Evolutionary conservation across 2,329 filamentous ascomycete genomes (phyloP).

Genomic region (Diaporthe batatas): DNA sequence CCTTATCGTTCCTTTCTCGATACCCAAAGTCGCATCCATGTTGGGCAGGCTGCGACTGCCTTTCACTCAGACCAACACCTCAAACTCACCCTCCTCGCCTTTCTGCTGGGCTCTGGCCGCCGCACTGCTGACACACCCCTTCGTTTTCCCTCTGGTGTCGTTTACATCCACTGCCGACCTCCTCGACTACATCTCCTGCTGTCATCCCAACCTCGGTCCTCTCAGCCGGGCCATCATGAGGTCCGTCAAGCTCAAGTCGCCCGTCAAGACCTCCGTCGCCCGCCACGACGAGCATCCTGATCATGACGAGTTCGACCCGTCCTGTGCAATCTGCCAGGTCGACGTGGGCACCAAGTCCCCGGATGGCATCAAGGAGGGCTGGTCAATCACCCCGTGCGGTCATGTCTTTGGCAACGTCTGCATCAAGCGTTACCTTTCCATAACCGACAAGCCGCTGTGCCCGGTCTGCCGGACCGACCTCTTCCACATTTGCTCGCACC

Average conservation of each 20-base stretch:
- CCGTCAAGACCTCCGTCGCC: conserved; percentile 40
- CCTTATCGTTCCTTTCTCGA: conserved; percentile 10
- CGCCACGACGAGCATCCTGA: conserved; percentile 39
- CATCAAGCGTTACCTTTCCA: conserved; percentile 43
- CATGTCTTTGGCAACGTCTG: conserved; percentile 43
- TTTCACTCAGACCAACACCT: conserved; percentile 21
- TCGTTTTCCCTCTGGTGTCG: conserved; percentile 34
- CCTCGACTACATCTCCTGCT: conserved; percentile 29
- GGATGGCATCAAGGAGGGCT: conserved; percentile 42
- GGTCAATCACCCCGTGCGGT: conserved; percentile 41
- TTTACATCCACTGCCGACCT: conserved; percentile 32
- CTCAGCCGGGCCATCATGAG: conserved; percentile 38
- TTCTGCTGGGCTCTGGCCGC: conserved; percentile 18
- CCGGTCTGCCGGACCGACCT: conserved; percentile 42
- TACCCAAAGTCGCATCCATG: conserved; percentile 26
- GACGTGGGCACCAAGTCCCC: conserved; percentile 42
- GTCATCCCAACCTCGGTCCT: not conserved
- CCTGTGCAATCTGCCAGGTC: conserved; percentile 42
- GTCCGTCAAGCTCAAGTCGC: conserved; percentile 36
- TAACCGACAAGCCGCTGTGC: conserved; percentile 43
- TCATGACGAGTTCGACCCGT: conserved; percentile 32
- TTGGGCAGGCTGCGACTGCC: conserved; percentile 34
- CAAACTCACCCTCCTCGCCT: conserved; percentile 15
- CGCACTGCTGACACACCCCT: conserved; percentile 36
- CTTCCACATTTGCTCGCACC: conserved; percentile 42